Base-by-base conservation (phyloP, 768 basidiomycete genomes). In the Boletus coccyginus region DNA sequence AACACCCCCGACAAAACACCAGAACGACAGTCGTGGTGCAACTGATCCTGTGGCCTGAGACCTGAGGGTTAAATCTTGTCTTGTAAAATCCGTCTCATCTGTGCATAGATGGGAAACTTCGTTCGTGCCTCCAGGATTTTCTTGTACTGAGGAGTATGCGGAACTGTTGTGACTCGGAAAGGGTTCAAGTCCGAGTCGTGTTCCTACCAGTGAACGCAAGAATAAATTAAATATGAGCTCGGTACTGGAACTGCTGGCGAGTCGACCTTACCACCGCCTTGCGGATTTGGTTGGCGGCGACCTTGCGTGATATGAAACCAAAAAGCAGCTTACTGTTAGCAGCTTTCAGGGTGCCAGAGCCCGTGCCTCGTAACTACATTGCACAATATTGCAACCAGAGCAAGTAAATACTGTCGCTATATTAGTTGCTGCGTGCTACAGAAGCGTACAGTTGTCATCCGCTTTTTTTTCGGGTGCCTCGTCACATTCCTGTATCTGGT, bases 51-150 rank as follows among this genome's bases (percentile, higher is more conserved):
- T n/a, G n/a, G n/a, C n/a, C n/a, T 21, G 21, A 21, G 21, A 2
- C 21, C 6, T 39, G 17, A n/a, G 11, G 32, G 2, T 12, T 10
- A 24, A 6, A 52, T 38, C 50, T 58, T 43, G 32, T 88, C 62
- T 88, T 81, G 66, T 87, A 84, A 71, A 99, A 98, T 45, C 95
- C 91, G 55, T 87, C 81, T 21, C 94, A 98, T 96, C 73, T 96
- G 92, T 3, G 86, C 74, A 63, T 81, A 97, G 0, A 99, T 95
- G 0, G 97, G 96, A 21, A 99, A 78, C 68, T 91, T 90, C 77
- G 87, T 93, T 55, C 97, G 84, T 12, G 79, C 73, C 65, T 87
- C 87, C 24, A 98, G 71, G 55, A 98, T 95, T 75, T 90, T 93
- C 72, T 77, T 84, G 77, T 97, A 98, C 59, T 87, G 82, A 4